Conservation (phyloP, 768 basidiomycete species). For the Astraeus odoratus region DNA sequence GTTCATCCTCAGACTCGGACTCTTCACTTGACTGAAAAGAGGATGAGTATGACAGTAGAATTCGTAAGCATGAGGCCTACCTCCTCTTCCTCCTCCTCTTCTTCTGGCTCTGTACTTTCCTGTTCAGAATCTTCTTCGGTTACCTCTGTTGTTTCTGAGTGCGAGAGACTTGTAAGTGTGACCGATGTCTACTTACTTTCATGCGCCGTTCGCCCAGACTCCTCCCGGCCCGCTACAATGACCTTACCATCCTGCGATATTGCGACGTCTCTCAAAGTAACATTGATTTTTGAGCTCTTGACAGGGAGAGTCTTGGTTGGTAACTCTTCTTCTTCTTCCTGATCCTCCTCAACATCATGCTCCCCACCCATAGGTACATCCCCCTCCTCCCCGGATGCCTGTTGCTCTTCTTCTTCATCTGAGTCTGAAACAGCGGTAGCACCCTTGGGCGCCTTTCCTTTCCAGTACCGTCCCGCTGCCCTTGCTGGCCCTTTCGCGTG, state of each 20-base stretch:
- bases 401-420: conserved; percentile 47
- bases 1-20: conserved; percentile 68
- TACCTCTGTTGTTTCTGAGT: conserved; percentile 9
- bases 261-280: conserved; percentile 72
- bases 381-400: conserved; percentile 39
- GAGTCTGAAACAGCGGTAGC: conserved; percentile 57
- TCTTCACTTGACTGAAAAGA: conserved; percentile 71
- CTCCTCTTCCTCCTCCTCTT: conserved; percentile 30
- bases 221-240: conserved; percentile 69
- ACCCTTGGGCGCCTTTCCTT: conserved; percentile 83
- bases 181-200: conserved; percentile 31
- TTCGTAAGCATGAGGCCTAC: conserved; percentile 27
- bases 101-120: conserved; percentile 42
- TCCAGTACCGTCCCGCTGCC: conserved; percentile 84
- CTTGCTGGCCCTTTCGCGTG: conserved; percentile 70
- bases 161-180: no score
- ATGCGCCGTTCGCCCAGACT: conserved; percentile 70
- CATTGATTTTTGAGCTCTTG: conserved; percentile 53
- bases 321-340: conserved; percentile 42
- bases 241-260: conserved; percentile 78
- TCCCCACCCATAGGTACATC: conserved; percentile 58
- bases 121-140: conserved; percentile 34
- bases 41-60: conserved; percentile 12
- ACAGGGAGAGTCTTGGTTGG: conserved; percentile 29
- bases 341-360: conserved; percentile 41